A percentile compares a stretch with the other conserved stretches of the same genome.
phyloP scores from a whole-genome alignment of 345 rosid genomes.

The Arabidopsis thaliana region DNA sequence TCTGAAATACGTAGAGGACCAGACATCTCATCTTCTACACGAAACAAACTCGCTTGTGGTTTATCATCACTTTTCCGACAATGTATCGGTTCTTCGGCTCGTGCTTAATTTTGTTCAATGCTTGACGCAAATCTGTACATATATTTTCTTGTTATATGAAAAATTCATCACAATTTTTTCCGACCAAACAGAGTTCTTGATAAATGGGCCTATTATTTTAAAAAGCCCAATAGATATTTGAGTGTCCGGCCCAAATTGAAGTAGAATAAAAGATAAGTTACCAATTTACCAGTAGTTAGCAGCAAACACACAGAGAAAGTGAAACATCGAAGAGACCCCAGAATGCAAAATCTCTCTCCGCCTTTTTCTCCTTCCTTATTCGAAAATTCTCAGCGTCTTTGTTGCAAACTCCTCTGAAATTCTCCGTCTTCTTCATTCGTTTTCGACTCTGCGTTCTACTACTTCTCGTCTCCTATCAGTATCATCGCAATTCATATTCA shows the following conservation, averaged over 20 bases:
- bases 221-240: background rate
- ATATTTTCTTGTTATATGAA: background rate
- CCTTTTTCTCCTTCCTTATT: conserved; percentile 24
- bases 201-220: background rate
- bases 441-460: background rate
- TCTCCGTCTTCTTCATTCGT: conserved; percentile 14
- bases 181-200: background rate
- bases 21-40: conserved; percentile 2
- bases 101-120: background rate
- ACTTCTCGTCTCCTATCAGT: conserved; percentile 1
- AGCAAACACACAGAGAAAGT: conserved; percentile 10
- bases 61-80: conserved; percentile 32
- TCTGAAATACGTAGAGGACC: background rate
- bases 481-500: conserved; percentile 14
- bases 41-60: conserved; percentile 26
- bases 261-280: background rate
- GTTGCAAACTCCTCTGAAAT: background rate
- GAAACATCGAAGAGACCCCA: conserved; percentile 27
- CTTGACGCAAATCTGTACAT: background rate
- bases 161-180: background rate
- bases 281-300: conserved; percentile 10
- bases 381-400: conserved; percentile 24
- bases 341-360: conserved; percentile 15
- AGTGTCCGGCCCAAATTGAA: background rate
- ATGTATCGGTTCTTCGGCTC: conserved; percentile 34